Conservation (phyloP, 164 flowering plant genomes). For the grape (Vitis vinifera) region DNA sequence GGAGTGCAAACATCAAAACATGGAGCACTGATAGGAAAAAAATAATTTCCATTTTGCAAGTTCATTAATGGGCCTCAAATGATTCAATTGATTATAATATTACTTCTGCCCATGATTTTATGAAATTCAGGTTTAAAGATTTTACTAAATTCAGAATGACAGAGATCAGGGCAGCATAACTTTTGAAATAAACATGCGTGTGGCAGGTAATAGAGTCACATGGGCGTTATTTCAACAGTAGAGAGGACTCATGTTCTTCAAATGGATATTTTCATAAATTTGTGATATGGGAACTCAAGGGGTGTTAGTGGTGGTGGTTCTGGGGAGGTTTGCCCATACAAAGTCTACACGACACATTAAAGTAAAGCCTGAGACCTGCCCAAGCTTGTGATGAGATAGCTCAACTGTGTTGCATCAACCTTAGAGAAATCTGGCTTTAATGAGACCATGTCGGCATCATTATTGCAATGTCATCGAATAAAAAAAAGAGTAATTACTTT, state of each 20-base stretch:
- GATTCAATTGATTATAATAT: not conserved
- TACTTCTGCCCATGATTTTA: slow-evolving; percentile 5
- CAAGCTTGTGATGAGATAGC: not conserved
- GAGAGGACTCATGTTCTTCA: not conserved
- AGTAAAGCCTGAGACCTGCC: not conserved
- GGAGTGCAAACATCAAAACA: not conserved
- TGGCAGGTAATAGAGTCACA: slow-evolving; percentile 1
- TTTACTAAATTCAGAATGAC: not conserved
- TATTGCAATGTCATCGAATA: not conserved
- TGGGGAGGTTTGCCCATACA: slow-evolving; percentile 6
- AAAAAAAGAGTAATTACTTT: not conserved
- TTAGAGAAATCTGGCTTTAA: not conserved
- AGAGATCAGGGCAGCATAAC: not conserved
- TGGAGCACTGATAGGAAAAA: not conserved
- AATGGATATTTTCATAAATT: not conserved
- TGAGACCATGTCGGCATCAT: not conserved
- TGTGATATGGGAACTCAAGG: not conserved
- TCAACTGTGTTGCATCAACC: not conserved
- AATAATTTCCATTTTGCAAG: not conserved
- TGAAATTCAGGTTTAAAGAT: not conserved
- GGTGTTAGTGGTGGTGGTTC: not conserved
- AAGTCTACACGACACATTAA: not conserved
- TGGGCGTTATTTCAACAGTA: not conserved
- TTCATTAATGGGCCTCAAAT: not conserved
- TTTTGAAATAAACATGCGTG: not conserved